Percentiles rank a stretch among this genome's conserved stretches.
Evolutionary conservation across 371 early-diverging fungal genomes (phyloP).

Genomic region (Mortierella sp.): DNA sequence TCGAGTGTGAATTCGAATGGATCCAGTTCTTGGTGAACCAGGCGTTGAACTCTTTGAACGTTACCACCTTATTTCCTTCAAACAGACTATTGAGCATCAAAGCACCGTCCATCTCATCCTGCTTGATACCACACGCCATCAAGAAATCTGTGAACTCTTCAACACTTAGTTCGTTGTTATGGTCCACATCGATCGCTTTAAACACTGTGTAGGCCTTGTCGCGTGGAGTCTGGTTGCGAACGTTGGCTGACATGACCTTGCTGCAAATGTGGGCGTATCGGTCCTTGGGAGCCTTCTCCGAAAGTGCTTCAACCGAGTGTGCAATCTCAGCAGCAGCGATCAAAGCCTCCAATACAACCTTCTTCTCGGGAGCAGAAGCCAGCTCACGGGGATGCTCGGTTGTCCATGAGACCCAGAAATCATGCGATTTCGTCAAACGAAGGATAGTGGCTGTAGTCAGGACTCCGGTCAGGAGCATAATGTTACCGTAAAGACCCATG

Average conservation of each 20-base stretch:
- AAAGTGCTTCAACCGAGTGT: conserved; percentile 12
- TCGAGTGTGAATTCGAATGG: conserved; percentile 30
- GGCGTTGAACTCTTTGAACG: conserved; percentile 27
- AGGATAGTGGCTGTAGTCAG: conserved; percentile 25
- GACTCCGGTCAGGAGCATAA: conserved; percentile 23
- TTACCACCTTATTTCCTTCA: conserved; percentile 8
- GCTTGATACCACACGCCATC: conserved; percentile 31
- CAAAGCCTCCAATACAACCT: conserved; percentile 39
- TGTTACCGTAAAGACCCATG: conserved; percentile 42
- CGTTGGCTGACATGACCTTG: conserved; percentile 38
- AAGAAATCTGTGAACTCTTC: conserved; percentile 36
- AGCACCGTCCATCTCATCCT: conserved; percentile 23
- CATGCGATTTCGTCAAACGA: conserved; percentile 2
- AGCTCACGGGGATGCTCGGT: conserved; percentile 49
- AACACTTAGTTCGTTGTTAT: conserved; percentile 24
- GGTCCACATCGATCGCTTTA: conserved; percentile 38
- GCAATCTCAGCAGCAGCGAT: conserved; percentile 44
- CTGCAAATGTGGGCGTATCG: conserved; percentile 36
- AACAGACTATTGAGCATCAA: conserved; percentile 33
- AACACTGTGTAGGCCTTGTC: conserved; percentile 40
- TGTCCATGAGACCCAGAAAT: conserved; percentile 50
- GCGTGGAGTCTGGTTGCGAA: conserved; percentile 29
- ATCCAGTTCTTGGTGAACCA: conserved; percentile 55
- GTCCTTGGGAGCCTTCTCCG: conserved; percentile 14
- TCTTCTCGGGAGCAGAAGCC: conserved; percentile 35